Base-by-base conservation (phyloP, 306 rosid species). In the Prosopis cineraria region DNA sequence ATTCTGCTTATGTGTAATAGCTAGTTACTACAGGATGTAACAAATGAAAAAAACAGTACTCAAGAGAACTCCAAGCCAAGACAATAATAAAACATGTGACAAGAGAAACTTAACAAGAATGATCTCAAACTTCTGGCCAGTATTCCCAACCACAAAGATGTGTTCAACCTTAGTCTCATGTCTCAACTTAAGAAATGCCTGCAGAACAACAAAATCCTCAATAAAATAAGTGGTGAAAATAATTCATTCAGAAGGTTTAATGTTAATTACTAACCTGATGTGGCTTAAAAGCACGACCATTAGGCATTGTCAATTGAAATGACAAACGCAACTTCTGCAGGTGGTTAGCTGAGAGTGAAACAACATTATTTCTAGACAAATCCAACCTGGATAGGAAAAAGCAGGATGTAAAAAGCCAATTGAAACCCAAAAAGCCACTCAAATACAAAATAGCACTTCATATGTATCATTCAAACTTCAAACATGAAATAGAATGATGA, bases 111-210 rank as follows among this genome's bases (percentile, higher is more conserved):
- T 91, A 80, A 96, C 99, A 20, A 93, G 93, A 84, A 82, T 60
- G 55, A 79, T 88, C 95, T 91, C 93, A 77, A 93, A 96, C 82
- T 90, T 83, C 84, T 89, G 88, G 87, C 96, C 97, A 10, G 90
- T 84, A 84, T 76, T 88, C 53, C 89, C 93, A 25, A 96, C 92
- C 72, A 87, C 88, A 86, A 96, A 96, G 68, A 90, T 81, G 86
- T 96, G 99, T 68, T 96, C 98, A 84, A 86, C 87, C 45, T 86
- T 88, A 65, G 91, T 84, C 83, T 93, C 97, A 75, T 96, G 99
- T 62, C 79, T 93, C 89, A 96, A 86, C 84, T 87, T 93, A 45
- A 96, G 88, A 85, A 96, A 84, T 65, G 90, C 98, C 99, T 96
- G 93, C 91, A 87, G 68, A 70, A 60, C 40, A 84, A 85, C 8